Conservation (phyloP, 1,139 yeast species). For the Wickerhamomyces sp. region DNA sequence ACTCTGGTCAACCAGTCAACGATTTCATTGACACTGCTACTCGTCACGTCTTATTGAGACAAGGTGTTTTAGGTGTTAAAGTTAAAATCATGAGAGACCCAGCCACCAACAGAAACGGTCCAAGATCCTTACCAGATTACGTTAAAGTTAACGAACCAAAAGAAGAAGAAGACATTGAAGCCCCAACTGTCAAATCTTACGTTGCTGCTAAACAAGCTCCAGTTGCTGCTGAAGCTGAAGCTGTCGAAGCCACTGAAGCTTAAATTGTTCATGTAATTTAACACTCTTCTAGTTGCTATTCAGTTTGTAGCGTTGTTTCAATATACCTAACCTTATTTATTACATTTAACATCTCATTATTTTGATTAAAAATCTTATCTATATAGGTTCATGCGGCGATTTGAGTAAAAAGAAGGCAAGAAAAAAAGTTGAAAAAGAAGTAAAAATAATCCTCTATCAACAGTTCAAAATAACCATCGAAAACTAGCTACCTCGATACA, state of each 20-base stretch:
- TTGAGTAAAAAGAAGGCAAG: too few relatives aligned
- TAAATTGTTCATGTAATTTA: neutral
- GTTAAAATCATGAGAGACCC: conserved; percentile 99
- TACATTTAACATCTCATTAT: too few relatives aligned
- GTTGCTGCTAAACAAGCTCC: conserved; percentile 40
- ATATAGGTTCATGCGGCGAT: too few relatives aligned
- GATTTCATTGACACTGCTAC: conserved; percentile 98
- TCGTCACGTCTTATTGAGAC: conserved; percentile 99
- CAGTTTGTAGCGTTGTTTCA: neutral
- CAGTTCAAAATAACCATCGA: neutral
- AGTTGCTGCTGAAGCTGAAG: conserved; percentile 24
- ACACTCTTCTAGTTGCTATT: neutral
- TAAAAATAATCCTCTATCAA: too few relatives aligned
- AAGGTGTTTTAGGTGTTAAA: conserved; percentile 99
- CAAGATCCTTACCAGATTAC: conserved; percentile 93
- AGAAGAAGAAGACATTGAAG: conserved; percentile 87
- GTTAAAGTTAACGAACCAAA: conserved; percentile 94
- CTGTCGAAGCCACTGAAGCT: conserved; percentile 26
- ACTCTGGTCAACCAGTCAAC: conserved; percentile 99
- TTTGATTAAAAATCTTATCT: too few relatives aligned
- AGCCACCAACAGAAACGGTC: conserved; percentile 85
- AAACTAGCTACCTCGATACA: neutral
- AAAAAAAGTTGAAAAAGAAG: too few relatives aligned
- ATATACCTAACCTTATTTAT: too few relatives aligned
- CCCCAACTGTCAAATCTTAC: conserved; percentile 81